phyloP scores from a whole-genome alignment of 805 yeast genomes.

The Schizosaccharomyces lindneri region DNA sequence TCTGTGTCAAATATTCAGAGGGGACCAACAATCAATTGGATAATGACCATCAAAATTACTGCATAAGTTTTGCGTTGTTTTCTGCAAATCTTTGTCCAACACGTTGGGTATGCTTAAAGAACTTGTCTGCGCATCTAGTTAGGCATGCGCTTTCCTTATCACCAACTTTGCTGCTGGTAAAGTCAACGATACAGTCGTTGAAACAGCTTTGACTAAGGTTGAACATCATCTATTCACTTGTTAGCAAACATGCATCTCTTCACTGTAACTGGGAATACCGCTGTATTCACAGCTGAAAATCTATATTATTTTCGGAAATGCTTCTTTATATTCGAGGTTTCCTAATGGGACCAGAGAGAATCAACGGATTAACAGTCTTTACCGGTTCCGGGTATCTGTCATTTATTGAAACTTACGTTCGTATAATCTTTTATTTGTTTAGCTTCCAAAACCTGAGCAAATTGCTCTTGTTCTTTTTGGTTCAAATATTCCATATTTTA shows the following conservation, averaged over 20 bases:
- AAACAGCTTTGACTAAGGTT: slow-evolving; percentile 91
- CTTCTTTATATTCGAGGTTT: neutral
- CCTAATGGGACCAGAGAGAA: no score
- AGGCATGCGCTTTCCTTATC: slow-evolving; percentile 69
- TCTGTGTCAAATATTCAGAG: no score
- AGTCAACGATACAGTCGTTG: slow-evolving; percentile 91
- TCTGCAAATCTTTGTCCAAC: slow-evolving; percentile 68
- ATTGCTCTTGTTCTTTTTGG: slow-evolving; percentile 87
- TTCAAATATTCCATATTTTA: slow-evolving; percentile 68
- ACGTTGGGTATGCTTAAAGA: slow-evolving; percentile 92
- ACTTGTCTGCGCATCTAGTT: slow-evolving; percentile 83
- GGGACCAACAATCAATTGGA: no score
- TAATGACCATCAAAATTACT: neutral
- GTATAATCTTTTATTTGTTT: slow-evolving; percentile 98
- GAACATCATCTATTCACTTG: slow-evolving; percentile 34
- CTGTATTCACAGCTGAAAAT: neutral
- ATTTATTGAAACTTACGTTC: slow-evolving; percentile 26
- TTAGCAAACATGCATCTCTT: neutral
- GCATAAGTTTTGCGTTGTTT: neutral
- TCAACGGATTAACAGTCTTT: no score
- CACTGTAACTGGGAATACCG: neutral
- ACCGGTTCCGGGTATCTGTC: no score
- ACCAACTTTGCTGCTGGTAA: slow-evolving; percentile 74
- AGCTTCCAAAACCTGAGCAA: slow-evolving; percentile 82
- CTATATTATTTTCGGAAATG: neutral